A percentile compares a stretch with the other conserved stretches of the same genome.
Evolutionary conservation across 768 basidiomycete species (phyloP).

Genomic region (Brasilioporus rufonigricans): DNA sequence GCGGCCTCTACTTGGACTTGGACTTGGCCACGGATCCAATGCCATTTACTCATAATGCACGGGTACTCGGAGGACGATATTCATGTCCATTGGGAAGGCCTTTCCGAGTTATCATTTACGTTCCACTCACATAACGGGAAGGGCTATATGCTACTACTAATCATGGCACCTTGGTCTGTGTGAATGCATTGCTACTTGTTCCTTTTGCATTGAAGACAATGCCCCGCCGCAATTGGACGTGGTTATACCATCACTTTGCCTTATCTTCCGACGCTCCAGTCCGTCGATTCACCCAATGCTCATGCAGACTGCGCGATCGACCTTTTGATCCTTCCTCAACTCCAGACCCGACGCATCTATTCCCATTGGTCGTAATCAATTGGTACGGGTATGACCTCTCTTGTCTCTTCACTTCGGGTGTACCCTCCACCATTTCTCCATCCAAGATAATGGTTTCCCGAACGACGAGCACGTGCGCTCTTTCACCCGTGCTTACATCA

Average conservation of each 20-base stretch:
- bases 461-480: conserved; percentile 22
- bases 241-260: no score
- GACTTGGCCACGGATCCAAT: no score
- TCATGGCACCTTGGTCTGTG: background rate
- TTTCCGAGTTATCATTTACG: conserved; percentile 13
- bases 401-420: background rate
- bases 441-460: conserved; percentile 16
- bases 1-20: no score
- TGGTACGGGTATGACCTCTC: conserved; percentile 8
- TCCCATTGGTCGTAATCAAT: background rate
- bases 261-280: no score
- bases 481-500: conserved; percentile 16
- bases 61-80: no score
- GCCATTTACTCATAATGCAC: no score
- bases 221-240: no score
- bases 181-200: no score
- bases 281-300: conserved; percentile 4
- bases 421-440: conserved; percentile 5
- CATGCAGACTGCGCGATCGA: conserved; percentile 5
- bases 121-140: conserved; percentile 2
- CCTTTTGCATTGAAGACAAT: background rate
- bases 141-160: conserved; percentile 2
- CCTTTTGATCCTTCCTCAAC: conserved; percentile 7
- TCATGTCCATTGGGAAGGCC: background rate
- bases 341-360: background rate